phyloP scores from a whole-genome alignment of 1,284 basidiomycete genomes.

The Trichosporon sp. region DNA sequence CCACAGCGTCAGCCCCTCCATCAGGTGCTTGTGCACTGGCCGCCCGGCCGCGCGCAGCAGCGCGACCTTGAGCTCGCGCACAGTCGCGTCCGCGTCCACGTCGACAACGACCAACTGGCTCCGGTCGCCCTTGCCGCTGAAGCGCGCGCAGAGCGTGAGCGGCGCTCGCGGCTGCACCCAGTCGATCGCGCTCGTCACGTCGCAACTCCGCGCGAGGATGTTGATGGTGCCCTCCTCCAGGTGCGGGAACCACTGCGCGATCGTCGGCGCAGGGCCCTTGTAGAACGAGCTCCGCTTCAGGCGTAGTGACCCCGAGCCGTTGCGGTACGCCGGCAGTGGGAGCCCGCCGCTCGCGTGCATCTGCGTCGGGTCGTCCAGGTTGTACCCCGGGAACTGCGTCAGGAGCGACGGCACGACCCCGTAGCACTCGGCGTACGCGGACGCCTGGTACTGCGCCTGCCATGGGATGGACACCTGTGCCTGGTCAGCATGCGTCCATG shows the following conservation, averaged over 20 bases:
- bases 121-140: constrained; percentile 12
- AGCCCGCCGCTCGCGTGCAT: constrained; percentile 21
- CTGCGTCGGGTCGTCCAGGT: constrained; percentile 42
- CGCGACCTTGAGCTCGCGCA: constrained; percentile 38
- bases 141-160: constrained; percentile 12
- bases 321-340: not conserved
- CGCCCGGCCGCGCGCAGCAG: constrained; percentile 34
- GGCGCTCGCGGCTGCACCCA: constrained; percentile 4
- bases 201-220: constrained; percentile 33
- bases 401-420: constrained; percentile 33
- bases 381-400: constrained; percentile 40
- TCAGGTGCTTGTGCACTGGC: constrained; percentile 7
- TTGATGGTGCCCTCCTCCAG: constrained; percentile 15
- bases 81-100: constrained; percentile 27
- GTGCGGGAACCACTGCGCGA: constrained; percentile 25
- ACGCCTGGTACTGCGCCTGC: constrained; percentile 38
- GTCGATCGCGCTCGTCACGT: not conserved
- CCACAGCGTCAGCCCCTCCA: constrained; percentile 37
- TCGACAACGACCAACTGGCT: constrained; percentile 32
- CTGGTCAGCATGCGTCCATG: not conserved
- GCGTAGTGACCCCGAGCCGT: constrained; percentile 11
- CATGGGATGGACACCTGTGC: constrained; percentile 41
- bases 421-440: constrained; percentile 33
- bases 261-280: not conserved
- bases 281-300: not conserved